These are phyloP conservation scores for Nowakowskiella sp. DNA, from an alignment of 192 early-diverging fungal species.

Conservation along the genomic window DNA sequence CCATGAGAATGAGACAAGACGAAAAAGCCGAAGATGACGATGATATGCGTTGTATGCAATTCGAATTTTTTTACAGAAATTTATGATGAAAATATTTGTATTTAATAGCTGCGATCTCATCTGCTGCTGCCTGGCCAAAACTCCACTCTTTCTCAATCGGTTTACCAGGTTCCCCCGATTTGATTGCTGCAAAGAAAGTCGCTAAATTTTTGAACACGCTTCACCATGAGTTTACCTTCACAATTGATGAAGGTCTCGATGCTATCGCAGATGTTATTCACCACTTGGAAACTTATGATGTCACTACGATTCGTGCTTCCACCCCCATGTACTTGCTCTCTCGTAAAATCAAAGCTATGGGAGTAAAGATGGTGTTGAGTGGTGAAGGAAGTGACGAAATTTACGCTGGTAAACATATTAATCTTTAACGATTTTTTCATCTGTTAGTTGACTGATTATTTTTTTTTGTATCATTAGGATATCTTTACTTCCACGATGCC, in stretches of 20 bases:
- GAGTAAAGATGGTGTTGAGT: slow-evolving; percentile 98
- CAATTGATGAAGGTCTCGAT: slow-evolving; percentile 90
- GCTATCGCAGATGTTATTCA: slow-evolving; percentile 92
- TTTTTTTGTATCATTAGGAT: slow-evolving; percentile 39
- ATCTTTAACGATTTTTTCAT: background rate
- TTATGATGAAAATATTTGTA: no score
- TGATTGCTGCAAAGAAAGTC: slow-evolving; percentile 79
- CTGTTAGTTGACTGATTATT: background rate
- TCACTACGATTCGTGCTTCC: slow-evolving; percentile 93
- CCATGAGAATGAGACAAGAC: slow-evolving; percentile 49
- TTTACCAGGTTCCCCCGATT: slow-evolving; percentile 85
- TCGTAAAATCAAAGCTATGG: slow-evolving; percentile 96
- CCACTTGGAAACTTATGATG: slow-evolving; percentile 98
- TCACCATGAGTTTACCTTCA: slow-evolving; percentile 96
- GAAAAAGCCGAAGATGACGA: slow-evolving; percentile 56
- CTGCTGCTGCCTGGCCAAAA: slow-evolving; percentile 62
- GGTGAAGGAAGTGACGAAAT: slow-evolving; percentile 97
- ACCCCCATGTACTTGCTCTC: slow-evolving; percentile 99
- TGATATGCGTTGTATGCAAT: slow-evolving; percentile 42
- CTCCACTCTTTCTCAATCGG: slow-evolving; percentile 98
- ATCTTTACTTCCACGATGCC: slow-evolving; percentile 95
- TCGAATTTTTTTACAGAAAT: slow-evolving; percentile 41
- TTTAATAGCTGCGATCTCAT: slow-evolving; percentile 45
- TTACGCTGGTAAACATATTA: slow-evolving; percentile 60
- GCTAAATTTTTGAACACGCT: slow-evolving; percentile 84